A percentile compares a stretch with the other conserved stretches of the same genome.
Evolutionary conservation across 148 eudicot species (phyloP).

Genomic region (Rhododendron molle): DNA sequence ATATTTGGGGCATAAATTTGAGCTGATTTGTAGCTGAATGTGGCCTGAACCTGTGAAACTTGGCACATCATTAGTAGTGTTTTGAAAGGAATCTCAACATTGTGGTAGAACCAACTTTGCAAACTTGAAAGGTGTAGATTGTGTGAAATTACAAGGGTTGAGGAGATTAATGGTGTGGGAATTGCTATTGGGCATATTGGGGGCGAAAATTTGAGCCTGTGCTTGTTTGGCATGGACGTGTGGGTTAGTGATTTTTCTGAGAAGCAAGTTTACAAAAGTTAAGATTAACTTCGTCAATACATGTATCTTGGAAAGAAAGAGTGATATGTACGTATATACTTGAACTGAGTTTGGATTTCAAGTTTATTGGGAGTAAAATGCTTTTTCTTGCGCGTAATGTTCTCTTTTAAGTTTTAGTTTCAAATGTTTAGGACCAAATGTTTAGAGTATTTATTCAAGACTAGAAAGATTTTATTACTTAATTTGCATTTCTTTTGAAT

Average conservation of each 20-base stretch:
- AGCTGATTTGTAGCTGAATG: background rate
- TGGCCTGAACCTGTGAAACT: background rate
- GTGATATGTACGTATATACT: background rate
- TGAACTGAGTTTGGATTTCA: background rate
- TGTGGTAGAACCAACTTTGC: background rate
- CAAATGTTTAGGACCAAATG: background rate
- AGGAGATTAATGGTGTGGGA: background rate
- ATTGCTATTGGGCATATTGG: background rate
- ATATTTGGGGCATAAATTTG: background rate
- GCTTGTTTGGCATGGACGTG: background rate
- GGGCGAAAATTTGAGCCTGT: background rate
- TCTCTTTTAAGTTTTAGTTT: background rate
- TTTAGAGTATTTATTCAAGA: background rate
- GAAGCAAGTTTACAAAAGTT: background rate
- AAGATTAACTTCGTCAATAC: background rate
- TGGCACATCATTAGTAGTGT: background rate
- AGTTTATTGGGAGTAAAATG: background rate
- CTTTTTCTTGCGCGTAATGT: background rate
- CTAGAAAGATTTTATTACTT: background rate
- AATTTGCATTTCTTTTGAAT: background rate
- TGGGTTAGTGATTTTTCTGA: background rate
- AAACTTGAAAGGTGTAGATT: background rate
- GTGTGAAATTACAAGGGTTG: background rate
- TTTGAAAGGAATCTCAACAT: background rate
- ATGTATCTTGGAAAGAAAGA: background rate